Percentiles rank a stretch among this genome's conserved stretches.
Conservation (phyloP, 1,139 yeast genomes). For the Saccharomyces hybrid region DNA sequence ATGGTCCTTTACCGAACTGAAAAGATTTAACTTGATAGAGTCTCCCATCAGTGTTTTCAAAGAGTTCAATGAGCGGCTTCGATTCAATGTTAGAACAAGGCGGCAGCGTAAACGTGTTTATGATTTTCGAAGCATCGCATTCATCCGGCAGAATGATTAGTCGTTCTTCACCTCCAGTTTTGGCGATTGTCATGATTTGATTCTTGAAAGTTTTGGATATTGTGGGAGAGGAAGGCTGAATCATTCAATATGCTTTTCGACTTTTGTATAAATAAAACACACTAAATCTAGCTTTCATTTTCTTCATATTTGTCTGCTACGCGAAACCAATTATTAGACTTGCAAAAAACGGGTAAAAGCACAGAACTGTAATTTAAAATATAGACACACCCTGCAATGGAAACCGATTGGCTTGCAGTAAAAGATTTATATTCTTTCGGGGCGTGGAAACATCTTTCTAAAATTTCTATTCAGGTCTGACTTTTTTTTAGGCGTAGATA, state of each 20-base stretch:
- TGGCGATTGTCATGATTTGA: not conserved
- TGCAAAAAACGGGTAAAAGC: too few species aligned
- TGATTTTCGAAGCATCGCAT: not conserved
- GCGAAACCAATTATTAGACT: too few species aligned
- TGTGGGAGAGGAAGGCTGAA: too few species aligned
- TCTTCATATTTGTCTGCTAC: too few species aligned
- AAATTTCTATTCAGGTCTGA: too few species aligned
- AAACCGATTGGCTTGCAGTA: too few species aligned
- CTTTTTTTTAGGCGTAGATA: too few species aligned
- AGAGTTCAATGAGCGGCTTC: not conserved
- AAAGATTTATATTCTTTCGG: too few species aligned
- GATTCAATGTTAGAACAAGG: not conserved
- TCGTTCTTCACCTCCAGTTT: not conserved
- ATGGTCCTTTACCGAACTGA: slow-evolving; percentile 26
- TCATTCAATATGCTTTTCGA: not conserved
- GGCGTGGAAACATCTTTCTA: too few species aligned
- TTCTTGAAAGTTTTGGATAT: not conserved
- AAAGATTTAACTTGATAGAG: not conserved
- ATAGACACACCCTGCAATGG: too few species aligned
- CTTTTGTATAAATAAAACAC: not conserved
- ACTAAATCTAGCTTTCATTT: too few species aligned
- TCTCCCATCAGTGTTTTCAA: not conserved
- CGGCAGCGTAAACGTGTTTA: not conserved
- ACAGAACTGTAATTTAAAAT: too few species aligned
- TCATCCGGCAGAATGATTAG: not conserved